These are phyloP conservation scores for Pseudoneurospora amorphoporcata DNA, from an alignment of 495 filamentous ascomycete species.

Conservation along the genomic window DNA sequence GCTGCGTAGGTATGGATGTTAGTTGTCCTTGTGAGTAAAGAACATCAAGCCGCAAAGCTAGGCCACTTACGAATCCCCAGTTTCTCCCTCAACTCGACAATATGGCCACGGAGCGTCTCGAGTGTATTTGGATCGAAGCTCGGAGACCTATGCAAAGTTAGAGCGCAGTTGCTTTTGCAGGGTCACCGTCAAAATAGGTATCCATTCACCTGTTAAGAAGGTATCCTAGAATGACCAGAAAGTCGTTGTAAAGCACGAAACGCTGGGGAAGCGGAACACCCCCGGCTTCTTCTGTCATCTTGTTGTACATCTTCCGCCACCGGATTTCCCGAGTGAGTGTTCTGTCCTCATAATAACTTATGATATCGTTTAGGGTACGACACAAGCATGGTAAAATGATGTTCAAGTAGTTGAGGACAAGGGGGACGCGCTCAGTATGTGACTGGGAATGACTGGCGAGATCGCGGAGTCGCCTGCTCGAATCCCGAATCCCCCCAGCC, in stretches of 20 bases:
- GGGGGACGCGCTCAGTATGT: constrained; percentile 33
- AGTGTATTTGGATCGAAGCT: constrained; percentile 42
- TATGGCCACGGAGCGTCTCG: constrained; percentile 34
- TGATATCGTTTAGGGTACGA: constrained; percentile 42
- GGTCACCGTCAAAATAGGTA: background rate
- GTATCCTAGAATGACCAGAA: constrained; percentile 36
- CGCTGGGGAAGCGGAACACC: constrained; percentile 39
- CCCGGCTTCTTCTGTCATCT: constrained; percentile 37
- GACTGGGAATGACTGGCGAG: constrained; percentile 42
- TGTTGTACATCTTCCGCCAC: constrained; percentile 46
- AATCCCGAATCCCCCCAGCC: constrained; percentile 30
- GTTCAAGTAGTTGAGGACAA: constrained; percentile 41
- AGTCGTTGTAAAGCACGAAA: constrained; percentile 44
- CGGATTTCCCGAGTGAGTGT: constrained; percentile 31
- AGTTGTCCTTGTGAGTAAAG: background rate
- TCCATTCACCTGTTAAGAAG: constrained; percentile 36
- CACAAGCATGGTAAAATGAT: constrained; percentile 41
- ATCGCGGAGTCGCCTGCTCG: constrained; percentile 37
- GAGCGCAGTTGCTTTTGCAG: background rate
- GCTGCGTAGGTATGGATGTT: constrained; percentile 9
- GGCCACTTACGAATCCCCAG: constrained; percentile 32
- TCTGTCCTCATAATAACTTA: constrained; percentile 38
- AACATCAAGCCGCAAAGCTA: background rate
- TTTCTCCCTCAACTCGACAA: constrained; percentile 36
- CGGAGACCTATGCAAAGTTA: constrained; percentile 31